Evolutionary conservation across 1,284 basidiomycete genomes (phyloP).

Genomic region (Irpex sp.): DNA sequence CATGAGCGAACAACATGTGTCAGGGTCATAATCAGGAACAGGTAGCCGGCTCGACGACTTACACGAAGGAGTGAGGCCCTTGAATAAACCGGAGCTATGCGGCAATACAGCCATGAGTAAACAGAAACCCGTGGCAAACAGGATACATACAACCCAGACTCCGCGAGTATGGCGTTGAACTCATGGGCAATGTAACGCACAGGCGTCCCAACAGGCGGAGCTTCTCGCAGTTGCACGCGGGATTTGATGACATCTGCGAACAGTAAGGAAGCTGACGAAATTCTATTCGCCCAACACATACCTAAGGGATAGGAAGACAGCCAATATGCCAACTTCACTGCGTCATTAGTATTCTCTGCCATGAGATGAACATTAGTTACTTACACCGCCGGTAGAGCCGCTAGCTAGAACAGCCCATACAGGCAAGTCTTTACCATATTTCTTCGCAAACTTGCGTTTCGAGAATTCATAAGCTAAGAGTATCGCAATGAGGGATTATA

Average conservation of each 20-base stretch:
- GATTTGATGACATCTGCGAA: constrained; percentile 87
- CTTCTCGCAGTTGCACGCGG: constrained; percentile 77
- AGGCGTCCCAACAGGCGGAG: constrained; percentile 75
- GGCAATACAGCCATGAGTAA: background rate
- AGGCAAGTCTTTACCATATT: constrained; percentile 68
- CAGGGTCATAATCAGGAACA: constrained; percentile 1
- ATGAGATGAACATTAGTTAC: constrained; percentile 26
- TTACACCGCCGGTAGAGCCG: constrained; percentile 85
- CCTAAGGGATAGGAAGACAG: constrained; percentile 87
- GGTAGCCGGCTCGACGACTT: constrained; percentile 26
- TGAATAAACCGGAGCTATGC: constrained; percentile 65
- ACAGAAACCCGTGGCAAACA: constrained; percentile 1
- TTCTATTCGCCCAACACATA: constrained; percentile 25
- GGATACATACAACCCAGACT: constrained; percentile 71
- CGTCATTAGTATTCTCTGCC: background rate
- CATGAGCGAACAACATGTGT: background rate
- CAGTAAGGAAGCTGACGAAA: background rate
- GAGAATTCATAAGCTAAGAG: constrained; percentile 81
- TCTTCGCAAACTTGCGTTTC: constrained; percentile 71
- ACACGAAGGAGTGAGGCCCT: constrained; percentile 71
- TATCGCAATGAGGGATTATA: background rate
- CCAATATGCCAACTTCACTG: constrained; percentile 85
- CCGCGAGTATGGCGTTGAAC: constrained; percentile 61
- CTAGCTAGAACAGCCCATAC: constrained; percentile 88
- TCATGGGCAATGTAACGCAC: constrained; percentile 82